Evolutionary conservation across 169 alveolate species (phyloP), one percentile per base, ranked within the genome.

Genomic region (Eimeria acervulina): DNA sequence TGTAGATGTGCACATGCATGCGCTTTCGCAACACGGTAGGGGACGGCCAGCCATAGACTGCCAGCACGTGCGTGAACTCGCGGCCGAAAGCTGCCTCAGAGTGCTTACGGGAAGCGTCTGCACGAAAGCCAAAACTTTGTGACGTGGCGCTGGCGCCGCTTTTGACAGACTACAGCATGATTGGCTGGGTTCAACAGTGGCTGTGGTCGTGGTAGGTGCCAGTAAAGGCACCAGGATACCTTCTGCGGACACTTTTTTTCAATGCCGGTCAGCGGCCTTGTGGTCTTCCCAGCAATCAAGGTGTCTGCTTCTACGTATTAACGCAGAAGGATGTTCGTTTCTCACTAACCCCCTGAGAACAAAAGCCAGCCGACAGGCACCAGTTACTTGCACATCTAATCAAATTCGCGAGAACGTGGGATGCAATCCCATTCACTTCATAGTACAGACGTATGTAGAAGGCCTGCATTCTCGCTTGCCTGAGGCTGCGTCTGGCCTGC

Each of bases 311-410:
- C 42, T 59, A 23, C 7, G 36, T n/a, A 66, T n/a, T 66, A 66
- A 66, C 76, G 40, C 76, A 40, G 40, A 8, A 0, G 7, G 47
- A 17, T 28, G 80, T 2, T 13, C n/a, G 40, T 63, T 63, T 28
- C 42, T 68, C 80, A 68, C 80, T 42, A 68, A 23, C 47, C 80
- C 23, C 80, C 80, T 68, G 80, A 31, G 80, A 42, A 68, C 47
- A 68, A 0, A 68, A 28, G 47, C 10, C 42, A 33, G 23, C 42
- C 0, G 26, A 33, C 10, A 31, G n/a, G 80, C 80, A 68, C 10
- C 47, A 2, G 26, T 33, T 31, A 68, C 80, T 31, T 33, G 10
- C 80, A 68, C 8, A 68, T 1, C 17, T 31, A 23, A 68, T 31
- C 42, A 68, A 2, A 33, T 68, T 33, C 44, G 2, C 42, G 80